Conservation (phyloP, 2,329 filamentous ascomycete species). For the Fusarium sp. region DNA sequence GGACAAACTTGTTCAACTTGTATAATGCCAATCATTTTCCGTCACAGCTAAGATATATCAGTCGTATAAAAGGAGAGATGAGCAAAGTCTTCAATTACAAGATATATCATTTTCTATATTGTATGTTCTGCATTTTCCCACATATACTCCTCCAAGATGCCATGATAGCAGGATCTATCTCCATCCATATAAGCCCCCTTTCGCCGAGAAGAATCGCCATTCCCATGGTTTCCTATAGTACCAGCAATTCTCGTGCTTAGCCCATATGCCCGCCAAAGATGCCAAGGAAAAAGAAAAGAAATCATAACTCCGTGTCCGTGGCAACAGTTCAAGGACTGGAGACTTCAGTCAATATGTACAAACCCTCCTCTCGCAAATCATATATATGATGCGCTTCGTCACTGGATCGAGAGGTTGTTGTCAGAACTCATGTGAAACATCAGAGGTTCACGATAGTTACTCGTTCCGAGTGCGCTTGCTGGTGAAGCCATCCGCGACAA, state of each 20-base stretch:
- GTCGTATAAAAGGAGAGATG: not conserved
- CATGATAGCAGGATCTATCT: not conserved
- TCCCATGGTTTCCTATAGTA: not conserved
- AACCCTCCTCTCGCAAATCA: not conserved
- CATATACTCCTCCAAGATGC: conserved; percentile 7
- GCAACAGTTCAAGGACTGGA: not conserved
- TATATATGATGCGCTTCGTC: not conserved
- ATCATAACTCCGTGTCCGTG: conserved; percentile 7
- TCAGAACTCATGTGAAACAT: conserved; percentile 37
- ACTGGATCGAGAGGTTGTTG: conserved; percentile 17
- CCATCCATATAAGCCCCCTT: not conserved
- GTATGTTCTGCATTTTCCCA: not conserved
- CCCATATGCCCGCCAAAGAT: conserved; percentile 7
- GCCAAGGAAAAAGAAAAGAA: conserved; percentile 9
- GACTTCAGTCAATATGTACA: not conserved
- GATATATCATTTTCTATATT: conserved; percentile 14
- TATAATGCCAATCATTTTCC: not conserved
- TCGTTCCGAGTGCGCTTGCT: conserved; percentile 38
- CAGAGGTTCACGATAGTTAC: conserved; percentile 27
- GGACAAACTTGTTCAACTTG: not conserved
- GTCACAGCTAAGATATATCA: not conserved
- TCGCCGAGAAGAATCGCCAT: not conserved
- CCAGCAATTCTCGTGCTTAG: not conserved
- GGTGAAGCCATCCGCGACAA: conserved; percentile 45
- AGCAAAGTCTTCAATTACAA: not conserved